phyloP scores from a whole-genome alignment of 129 eudicot genomes.

The Flaveria brownii region DNA sequence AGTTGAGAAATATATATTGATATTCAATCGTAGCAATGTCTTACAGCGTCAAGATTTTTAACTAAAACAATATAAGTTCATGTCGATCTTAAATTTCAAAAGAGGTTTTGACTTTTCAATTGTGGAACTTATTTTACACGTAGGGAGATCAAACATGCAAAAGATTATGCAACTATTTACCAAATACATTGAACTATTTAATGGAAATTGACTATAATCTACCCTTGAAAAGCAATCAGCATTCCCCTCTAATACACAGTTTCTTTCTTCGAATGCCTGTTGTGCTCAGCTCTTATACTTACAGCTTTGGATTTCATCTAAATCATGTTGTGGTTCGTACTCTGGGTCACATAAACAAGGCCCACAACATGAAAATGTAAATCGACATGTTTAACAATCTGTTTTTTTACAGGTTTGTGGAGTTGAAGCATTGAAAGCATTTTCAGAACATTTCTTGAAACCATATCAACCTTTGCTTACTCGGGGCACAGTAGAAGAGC shows the following conservation, averaged over 20 bases:
- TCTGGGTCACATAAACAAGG: neutral
- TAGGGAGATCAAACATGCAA: no score
- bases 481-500: conserved; percentile 64
- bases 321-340: neutral
- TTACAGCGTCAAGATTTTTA: conserved; percentile 8
- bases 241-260: neutral
- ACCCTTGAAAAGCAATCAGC: neutral
- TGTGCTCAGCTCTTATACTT: neutral
- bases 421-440: conserved; percentile 66
- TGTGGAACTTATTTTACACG: no score
- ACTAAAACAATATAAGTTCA: neutral
- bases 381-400: neutral
- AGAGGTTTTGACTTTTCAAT: no score
- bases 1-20: neutral
- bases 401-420: conserved; percentile 67
- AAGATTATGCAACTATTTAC: neutral
- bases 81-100: neutral
- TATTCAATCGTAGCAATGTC: neutral
- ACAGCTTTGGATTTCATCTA: neutral
- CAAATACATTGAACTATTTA: neutral
- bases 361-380: neutral
- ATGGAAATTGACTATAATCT: conserved; percentile 4
- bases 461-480: conserved; percentile 57
- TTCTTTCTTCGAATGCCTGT: neutral
- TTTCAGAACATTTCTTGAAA: conserved; percentile 59